Conservation (phyloP, 2,329 filamentous ascomycete genomes). For the Talaromyces funiculosus region DNA sequence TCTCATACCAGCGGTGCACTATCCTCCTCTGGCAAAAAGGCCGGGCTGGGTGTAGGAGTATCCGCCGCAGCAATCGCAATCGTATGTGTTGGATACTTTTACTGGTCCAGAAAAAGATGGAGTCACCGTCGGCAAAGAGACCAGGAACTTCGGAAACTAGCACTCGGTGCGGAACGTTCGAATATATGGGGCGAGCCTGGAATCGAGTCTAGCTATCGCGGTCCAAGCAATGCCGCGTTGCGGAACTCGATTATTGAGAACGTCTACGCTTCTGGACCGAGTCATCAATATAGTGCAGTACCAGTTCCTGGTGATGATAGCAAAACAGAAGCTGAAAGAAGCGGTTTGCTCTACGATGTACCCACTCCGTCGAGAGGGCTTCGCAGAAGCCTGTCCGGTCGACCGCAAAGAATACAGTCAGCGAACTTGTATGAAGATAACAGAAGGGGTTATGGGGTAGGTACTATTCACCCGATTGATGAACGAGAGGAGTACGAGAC, state of each 20-base stretch:
- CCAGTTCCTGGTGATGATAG: conserved; percentile 23
- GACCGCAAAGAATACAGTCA: conserved; percentile 27
- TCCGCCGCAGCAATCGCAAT: conserved; percentile 57
- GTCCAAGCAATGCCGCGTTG: conserved; percentile 18
- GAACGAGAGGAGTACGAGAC: conserved; percentile 57
- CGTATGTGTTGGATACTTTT: conserved; percentile 44
- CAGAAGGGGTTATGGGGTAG: conserved; percentile 45
- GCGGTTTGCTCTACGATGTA: conserved; percentile 37
- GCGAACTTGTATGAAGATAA: conserved; percentile 45
- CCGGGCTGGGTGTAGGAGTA: conserved; percentile 60
- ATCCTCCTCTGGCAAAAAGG: conserved; percentile 37
- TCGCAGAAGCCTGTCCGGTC: conserved; percentile 34
- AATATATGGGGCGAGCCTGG: conserved; percentile 39
- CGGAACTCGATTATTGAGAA: conserved; percentile 11
- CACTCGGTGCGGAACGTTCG: conserved; percentile 46
- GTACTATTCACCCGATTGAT: conserved; percentile 58
- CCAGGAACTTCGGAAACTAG: conserved; percentile 50
- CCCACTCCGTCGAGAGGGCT: conserved; percentile 36
- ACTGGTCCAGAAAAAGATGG: conserved; percentile 47
- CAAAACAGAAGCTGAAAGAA: conserved; percentile 34
- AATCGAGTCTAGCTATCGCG: conserved; percentile 33
- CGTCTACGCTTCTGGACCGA: conserved; percentile 8
- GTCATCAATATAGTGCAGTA: conserved; percentile 12
- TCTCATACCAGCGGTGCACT: conserved; percentile 18
- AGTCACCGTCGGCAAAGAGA: conserved; percentile 43